These are phyloP conservation scores for Candida bentonensis DNA, from an alignment of 805 yeast species.

Conservation along the genomic window DNA sequence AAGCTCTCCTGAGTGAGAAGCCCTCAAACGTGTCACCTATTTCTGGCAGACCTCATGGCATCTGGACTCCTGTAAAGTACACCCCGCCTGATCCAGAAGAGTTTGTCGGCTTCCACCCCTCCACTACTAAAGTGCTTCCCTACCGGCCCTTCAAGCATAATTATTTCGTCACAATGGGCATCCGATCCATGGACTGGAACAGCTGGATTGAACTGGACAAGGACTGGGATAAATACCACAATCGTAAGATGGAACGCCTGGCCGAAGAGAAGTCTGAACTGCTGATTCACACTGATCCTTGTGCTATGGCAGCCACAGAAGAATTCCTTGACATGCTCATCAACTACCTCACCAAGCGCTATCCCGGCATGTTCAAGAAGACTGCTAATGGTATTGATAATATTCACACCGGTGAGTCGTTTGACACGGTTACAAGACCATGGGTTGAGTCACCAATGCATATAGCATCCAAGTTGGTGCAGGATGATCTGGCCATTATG, in stretches of 20 bases:
- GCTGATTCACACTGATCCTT: constrained; percentile 30
- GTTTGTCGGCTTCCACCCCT: constrained; percentile 36
- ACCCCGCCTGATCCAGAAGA: background rate
- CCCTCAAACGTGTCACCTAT: background rate
- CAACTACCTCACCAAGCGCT: constrained; percentile 39
- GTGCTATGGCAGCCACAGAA: constrained; percentile 38
- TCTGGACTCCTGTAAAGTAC: constrained; percentile 37
- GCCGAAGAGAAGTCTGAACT: constrained; percentile 18
- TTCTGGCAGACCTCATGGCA: background rate
- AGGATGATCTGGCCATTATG: constrained; percentile 59
- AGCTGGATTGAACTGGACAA: constrained; percentile 58
- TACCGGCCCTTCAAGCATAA: constrained; percentile 55
- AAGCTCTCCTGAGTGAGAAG: background rate
- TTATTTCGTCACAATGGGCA: constrained; percentile 57
- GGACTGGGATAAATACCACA: constrained; percentile 45
- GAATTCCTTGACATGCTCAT: constrained; percentile 42
- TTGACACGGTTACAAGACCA: constrained; percentile 13
- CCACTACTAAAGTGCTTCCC: constrained; percentile 40
- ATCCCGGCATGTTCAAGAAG: constrained; percentile 37
- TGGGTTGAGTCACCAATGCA: constrained; percentile 38
- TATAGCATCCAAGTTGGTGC: constrained; percentile 42
- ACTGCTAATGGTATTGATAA: constrained; percentile 37
- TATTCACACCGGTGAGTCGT: constrained; percentile 38
- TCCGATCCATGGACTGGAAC: constrained; percentile 44
- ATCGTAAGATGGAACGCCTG: constrained; percentile 36